Evolutionary conservation across 306 rosid species (phyloP).

Genomic region (Lathyrus oleraceus): DNA sequence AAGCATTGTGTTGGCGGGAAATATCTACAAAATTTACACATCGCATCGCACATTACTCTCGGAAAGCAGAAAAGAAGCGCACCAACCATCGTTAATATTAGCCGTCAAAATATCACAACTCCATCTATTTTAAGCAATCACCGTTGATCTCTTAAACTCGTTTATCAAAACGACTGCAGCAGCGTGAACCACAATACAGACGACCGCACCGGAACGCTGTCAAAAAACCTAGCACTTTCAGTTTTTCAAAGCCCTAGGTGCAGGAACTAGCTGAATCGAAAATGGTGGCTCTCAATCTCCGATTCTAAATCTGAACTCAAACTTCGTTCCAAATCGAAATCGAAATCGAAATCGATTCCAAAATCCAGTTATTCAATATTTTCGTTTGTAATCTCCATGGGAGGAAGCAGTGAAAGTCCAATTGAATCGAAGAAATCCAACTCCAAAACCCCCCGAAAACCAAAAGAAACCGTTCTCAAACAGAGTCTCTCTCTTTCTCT

Average conservation of each 20-base stretch:
- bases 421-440: slow-evolving; percentile 63
- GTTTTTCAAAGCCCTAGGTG: slow-evolving; percentile 39
- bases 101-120: slow-evolving; percentile 14
- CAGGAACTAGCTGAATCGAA: slow-evolving; percentile 15
- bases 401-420: slow-evolving; percentile 51
- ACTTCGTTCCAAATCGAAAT: not conserved
- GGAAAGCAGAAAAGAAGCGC: not conserved
- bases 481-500: slow-evolving; percentile 62
- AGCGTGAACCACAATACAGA: slow-evolving; percentile 30
- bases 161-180: not conserved
- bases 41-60: not conserved
- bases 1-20: slow-evolving; percentile 35
- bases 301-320: slow-evolving; percentile 26
- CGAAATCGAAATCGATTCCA: not conserved
- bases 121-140: not conserved
- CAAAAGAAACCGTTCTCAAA: slow-evolving; percentile 73
- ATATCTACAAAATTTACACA: not conserved
- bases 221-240: not conserved
- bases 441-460: slow-evolving; percentile 66
- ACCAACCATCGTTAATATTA: not conserved
- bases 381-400: slow-evolving; percentile 49
- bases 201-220: not conserved
- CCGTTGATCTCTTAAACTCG: slow-evolving; percentile 1
- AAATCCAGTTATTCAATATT: not conserved
- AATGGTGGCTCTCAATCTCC: slow-evolving; percentile 3